A percentile compares a stretch with the other conserved stretches of the same genome.
Evolutionary conservation across 2,329 filamentous ascomycete genomes (phyloP).

Genomic region (Coniochaeta sp.): DNA sequence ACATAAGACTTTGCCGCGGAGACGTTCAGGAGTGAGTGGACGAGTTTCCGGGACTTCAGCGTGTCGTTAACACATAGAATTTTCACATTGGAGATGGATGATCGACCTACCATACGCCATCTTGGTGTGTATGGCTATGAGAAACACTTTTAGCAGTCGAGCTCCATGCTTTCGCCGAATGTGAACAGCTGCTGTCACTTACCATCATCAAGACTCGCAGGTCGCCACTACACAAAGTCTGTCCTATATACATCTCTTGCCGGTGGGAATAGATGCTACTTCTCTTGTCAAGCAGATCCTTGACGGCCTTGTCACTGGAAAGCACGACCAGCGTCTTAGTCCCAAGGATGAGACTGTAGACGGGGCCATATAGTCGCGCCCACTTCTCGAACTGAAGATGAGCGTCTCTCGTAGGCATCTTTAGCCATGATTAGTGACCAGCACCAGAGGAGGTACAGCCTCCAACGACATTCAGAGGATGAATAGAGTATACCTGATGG

Average conservation of each 20-base stretch:
- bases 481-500: constrained; percentile 9
- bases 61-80: not conserved
- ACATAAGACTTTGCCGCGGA: constrained; percentile 39
- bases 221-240: constrained; percentile 15
- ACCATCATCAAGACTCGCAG: constrained; percentile 16
- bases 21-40: constrained; percentile 38
- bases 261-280: constrained; percentile 16
- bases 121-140: constrained; percentile 7
- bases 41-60: constrained; percentile 13
- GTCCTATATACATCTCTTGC: constrained; percentile 15
- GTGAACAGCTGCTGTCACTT: not conserved
- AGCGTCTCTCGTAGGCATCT: constrained; percentile 15
- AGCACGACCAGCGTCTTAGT: constrained; percentile 15
- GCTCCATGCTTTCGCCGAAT: too few species aligned
- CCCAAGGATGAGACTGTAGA: constrained; percentile 17
- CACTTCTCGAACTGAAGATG: constrained; percentile 18
- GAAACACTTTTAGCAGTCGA: not conserved
- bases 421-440: not conserved
- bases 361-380: constrained; percentile 15
- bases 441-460: too few species aligned
- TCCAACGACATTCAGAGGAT: too few species aligned
- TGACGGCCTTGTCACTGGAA: constrained; percentile 16
- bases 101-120: constrained; percentile 10
- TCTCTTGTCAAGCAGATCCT: constrained; percentile 18
- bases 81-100: not conserved